phyloP scores from a whole-genome alignment of 2,329 filamentous ascomycete genomes.

The Fusarium mundagurra region DNA sequence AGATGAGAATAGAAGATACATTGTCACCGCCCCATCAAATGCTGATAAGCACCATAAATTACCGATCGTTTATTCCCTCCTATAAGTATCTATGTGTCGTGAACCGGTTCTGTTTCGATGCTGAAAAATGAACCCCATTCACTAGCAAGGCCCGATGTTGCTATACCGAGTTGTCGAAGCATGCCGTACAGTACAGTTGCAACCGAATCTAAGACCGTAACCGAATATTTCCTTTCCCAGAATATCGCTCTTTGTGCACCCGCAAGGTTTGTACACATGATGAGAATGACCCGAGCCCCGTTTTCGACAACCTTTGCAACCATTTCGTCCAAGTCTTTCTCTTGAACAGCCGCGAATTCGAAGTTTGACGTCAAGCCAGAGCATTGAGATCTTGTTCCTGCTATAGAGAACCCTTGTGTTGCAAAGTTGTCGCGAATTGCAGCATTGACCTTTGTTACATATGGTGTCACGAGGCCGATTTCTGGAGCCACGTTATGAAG shows the following conservation, averaged over 20 bases:
- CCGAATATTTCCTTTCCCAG: not conserved
- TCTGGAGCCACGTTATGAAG: not conserved
- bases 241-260: not conserved
- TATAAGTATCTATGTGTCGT: not conserved
- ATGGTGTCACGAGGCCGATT: not conserved
- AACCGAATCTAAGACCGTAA: not conserved
- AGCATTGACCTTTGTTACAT: not conserved
- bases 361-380: not conserved
- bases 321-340: not conserved
- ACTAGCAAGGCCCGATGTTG: not conserved
- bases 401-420: not conserved
- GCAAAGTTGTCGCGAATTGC: not conserved
- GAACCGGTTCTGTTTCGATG: not conserved
- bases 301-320: not conserved
- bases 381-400: not conserved
- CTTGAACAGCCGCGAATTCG: not conserved
- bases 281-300: not conserved
- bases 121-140: not conserved
- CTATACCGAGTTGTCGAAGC: not conserved
- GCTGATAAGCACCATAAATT: not conserved
- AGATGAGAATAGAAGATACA: not conserved
- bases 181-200: not conserved
- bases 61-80: not conserved
- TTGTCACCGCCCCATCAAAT: not conserved
- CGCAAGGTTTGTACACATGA: not conserved